phyloP scores from a whole-genome alignment of 352 stramenopile genomes.

The Globisporangium nodosum region DNA sequence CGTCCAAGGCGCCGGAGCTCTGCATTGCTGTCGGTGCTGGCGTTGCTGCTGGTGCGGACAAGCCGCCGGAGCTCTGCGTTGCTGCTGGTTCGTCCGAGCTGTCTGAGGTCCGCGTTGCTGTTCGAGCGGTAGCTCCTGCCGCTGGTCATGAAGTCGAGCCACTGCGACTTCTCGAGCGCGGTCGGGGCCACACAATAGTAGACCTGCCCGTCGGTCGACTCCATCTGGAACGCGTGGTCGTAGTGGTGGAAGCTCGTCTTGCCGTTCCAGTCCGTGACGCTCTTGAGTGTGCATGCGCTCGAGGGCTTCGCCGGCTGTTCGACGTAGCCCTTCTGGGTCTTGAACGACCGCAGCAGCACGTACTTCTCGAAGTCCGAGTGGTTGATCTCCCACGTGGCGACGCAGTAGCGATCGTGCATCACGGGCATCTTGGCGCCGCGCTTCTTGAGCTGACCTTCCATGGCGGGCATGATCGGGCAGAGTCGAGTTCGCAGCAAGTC shows the following conservation, averaged over 20 bases:
- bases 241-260: conserved; percentile 75
- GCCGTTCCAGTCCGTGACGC: conserved; percentile 70
- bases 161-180: conserved; percentile 45
- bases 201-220: conserved; percentile 65
- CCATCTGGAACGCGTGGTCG: conserved; percentile 62
- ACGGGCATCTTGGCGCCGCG: conserved; percentile 58
- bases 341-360: conserved; percentile 73
- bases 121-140: conserved; percentile 11
- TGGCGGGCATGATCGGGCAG: conserved; percentile 6
- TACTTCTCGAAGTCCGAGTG: conserved; percentile 26
- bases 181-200: conserved; percentile 64
- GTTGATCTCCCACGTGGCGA: conserved; percentile 60
- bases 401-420: conserved; percentile 83
- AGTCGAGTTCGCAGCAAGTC: background rate
- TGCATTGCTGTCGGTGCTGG: background rate
- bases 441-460: conserved; percentile 76
- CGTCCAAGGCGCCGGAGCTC: background rate
- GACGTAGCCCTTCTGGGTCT: conserved; percentile 35
- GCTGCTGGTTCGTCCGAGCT: conserved; percentile 1
- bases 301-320: conserved; percentile 40
- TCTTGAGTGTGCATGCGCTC: conserved; percentile 59
- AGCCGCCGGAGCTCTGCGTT: background rate
- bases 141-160: conserved; percentile 54
- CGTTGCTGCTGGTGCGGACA: background rate
- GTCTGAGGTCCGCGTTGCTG: background rate